Evolutionary conservation across 1,139 yeast genomes (phyloP), one percentile per base, ranked within the genome.

Genomic region (Blastobotrys elegans): DNA sequence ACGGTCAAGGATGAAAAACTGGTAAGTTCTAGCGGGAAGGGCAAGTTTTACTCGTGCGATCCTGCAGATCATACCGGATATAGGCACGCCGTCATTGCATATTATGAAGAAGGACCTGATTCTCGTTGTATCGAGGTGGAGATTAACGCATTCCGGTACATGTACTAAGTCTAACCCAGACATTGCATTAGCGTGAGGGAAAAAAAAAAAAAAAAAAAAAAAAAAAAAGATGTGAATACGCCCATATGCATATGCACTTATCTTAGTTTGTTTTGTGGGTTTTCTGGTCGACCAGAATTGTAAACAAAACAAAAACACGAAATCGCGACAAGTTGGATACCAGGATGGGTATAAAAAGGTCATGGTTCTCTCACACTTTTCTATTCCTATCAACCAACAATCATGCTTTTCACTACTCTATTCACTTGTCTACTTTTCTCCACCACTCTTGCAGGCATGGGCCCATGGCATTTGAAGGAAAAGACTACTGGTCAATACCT

Each of bases 61-160:
- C 44, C 44, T 3, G 44, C 44, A 2, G 38, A 41, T 27, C 44
- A 41, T 13, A 13, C 3, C 11, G 44, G 44, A 20, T 32, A 32
- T 16, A 18, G 44, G 16, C 18, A 27, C 6, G 44, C 44, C 2
- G 44, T 41, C 2, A 20, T 33, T 10, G 44, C 44, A 5, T 41
- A n/a, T 14, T 41, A 33, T 17, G 32, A 24, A 2, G 14, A 13
- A 14, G 44, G 22, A n/a, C 39, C 44, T 6, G 37, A 41, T 26
- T 4, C 6, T 20, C 16, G 26, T 5, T 14, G 17, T 31, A 17
- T 31, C 8, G 17, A 17, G 20, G 35, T 31, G 35, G 7, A 31
- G 8, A 8, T 31, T 8, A 11, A 31, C 20, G 17, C 17, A 6
- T 14, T 31, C 11, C 7, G 11, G 8, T 31, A 14, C 35, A 31